phyloP scores from a whole-genome alignment of 192 early-diverging fungal genomes.

The Gigaspora rosea region DNA sequence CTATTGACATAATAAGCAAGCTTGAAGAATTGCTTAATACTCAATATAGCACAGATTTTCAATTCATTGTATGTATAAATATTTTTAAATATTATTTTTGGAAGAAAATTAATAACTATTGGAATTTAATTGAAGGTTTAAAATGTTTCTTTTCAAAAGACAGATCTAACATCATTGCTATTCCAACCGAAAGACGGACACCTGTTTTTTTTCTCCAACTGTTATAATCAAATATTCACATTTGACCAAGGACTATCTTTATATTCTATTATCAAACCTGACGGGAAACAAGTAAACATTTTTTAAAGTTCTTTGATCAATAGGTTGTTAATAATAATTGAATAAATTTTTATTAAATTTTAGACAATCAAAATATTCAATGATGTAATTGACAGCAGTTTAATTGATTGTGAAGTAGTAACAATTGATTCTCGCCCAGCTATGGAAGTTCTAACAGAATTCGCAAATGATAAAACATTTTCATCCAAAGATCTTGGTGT shows the following conservation, averaged over 20 bases:
- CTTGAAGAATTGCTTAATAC: background rate
- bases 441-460: slow-evolving; percentile 27
- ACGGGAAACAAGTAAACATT: background rate
- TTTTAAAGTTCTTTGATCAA: background rate
- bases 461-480: background rate
- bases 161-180: background rate
- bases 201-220: background rate
- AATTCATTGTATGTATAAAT: background rate
- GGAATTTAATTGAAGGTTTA: background rate
- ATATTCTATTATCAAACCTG: background rate
- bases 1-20: background rate
- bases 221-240: slow-evolving; percentile 10
- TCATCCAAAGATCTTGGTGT: background rate
- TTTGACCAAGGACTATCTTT: background rate
- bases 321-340: background rate
- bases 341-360: background rate
- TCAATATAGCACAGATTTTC: background rate
- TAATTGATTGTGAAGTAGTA: slow-evolving; percentile 42
- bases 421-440: slow-evolving; percentile 40
- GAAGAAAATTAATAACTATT: background rate
- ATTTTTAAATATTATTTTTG: background rate
- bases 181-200: background rate
- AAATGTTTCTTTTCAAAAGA: background rate
- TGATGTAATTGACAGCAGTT: background rate
- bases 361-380: background rate